These are phyloP conservation scores for Penicillium soppii DNA, from an alignment of 495 filamentous ascomycete species.

Conservation along the genomic window DNA sequence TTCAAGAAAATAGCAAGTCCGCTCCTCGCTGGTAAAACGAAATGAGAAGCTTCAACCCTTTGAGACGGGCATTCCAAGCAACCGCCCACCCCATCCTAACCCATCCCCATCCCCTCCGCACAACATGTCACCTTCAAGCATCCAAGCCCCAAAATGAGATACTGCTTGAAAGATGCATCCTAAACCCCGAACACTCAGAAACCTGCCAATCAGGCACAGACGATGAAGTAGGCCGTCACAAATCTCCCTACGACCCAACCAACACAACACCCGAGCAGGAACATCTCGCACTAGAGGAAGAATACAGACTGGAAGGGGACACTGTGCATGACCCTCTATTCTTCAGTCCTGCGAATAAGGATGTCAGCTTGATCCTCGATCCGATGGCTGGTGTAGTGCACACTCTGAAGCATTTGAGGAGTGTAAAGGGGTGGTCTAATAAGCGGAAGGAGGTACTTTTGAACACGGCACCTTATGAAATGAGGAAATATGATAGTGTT, in stretches of 20 bases:
- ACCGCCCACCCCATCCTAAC: neutral
- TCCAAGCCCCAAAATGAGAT: neutral
- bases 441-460: constrained; percentile 21
- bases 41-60: neutral
- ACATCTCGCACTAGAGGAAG: constrained; percentile 20
- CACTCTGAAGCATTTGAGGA: constrained; percentile 11
- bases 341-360: constrained; percentile 28
- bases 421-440: constrained; percentile 25
- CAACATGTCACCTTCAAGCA: neutral
- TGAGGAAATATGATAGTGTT: constrained; percentile 24
- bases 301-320: constrained; percentile 25
- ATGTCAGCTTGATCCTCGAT: constrained; percentile 23
- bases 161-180: constrained; percentile 24
- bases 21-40: neutral
- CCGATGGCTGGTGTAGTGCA: constrained; percentile 17
- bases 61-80: neutral
- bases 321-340: constrained; percentile 21
- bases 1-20: neutral
- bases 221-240: constrained; percentile 30
- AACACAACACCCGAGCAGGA: constrained; percentile 24
- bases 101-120: neutral
- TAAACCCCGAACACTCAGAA: constrained; percentile 24
- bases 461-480: constrained; percentile 16
- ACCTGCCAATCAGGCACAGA: constrained; percentile 31
- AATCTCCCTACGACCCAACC: constrained; percentile 29